phyloP scores from a whole-genome alignment of 805 yeast genomes.

The Candida michaelii region DNA sequence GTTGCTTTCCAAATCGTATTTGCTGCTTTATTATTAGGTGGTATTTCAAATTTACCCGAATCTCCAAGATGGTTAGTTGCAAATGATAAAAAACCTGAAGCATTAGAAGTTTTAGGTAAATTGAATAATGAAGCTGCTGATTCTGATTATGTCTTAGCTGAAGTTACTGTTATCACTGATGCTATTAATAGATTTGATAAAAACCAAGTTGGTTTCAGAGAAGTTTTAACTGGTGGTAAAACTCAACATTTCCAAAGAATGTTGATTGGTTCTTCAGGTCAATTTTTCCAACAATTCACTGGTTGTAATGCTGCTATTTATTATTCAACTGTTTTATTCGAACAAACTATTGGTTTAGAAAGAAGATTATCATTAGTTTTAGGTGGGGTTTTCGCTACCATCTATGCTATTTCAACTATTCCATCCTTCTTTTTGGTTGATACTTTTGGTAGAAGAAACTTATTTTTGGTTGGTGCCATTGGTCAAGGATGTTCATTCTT shows the following conservation, averaged over 20 bases:
- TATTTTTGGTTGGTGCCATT: slow-evolving; percentile 42
- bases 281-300: slow-evolving; percentile 85
- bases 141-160: slow-evolving; percentile 43
- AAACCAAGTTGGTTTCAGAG: slow-evolving; percentile 46
- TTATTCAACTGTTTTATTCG: slow-evolving; percentile 83
- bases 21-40: slow-evolving; percentile 42
- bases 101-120: slow-evolving; percentile 35
- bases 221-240: slow-evolving; percentile 49
- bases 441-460: slow-evolving; percentile 46
- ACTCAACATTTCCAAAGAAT: slow-evolving; percentile 57
- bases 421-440: slow-evolving; percentile 45
- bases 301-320: slow-evolving; percentile 92
- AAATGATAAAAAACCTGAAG: slow-evolving; percentile 37
- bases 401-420: slow-evolving; percentile 55
- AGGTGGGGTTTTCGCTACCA: slow-evolving; percentile 65
- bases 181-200: slow-evolving; percentile 50
- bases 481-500: slow-evolving; percentile 43
- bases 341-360: slow-evolving; percentile 52
- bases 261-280: slow-evolving; percentile 67
- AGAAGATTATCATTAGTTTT: slow-evolving; percentile 56
- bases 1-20: slow-evolving; percentile 63
- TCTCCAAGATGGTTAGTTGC: slow-evolving; percentile 73
- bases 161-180: slow-evolving; percentile 45
- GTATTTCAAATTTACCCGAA: slow-evolving; percentile 55
- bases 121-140: slow-evolving; percentile 38